Evolutionary conservation across 2,329 filamentous ascomycete species (phyloP).

Genomic region (Trichoderma sp.): DNA sequence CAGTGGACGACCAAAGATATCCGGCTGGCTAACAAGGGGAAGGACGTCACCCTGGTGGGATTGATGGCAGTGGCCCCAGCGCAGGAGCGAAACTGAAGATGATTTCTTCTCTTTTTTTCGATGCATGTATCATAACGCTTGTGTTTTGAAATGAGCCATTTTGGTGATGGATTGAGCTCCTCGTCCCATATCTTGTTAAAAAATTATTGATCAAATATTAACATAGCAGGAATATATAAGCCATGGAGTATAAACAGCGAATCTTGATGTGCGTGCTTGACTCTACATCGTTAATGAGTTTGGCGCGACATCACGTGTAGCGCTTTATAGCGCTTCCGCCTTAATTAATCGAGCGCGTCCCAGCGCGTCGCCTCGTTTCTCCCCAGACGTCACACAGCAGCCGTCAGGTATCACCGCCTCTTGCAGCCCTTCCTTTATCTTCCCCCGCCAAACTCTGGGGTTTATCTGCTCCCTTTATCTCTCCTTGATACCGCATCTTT

Average conservation of each 20-base stretch:
- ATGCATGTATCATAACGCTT: not conserved
- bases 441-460: too few species aligned
- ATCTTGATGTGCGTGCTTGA: not conserved
- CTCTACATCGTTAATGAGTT: not conserved
- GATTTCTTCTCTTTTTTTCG: not conserved
- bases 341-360: not conserved
- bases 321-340: not conserved
- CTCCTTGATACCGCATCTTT: not conserved
- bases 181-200: too few species aligned
- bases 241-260: not conserved
- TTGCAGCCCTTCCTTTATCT: not conserved
- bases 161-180: not conserved
- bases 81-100: not conserved
- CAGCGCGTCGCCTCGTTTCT: not conserved
- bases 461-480: not conserved
- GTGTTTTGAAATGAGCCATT: not conserved
- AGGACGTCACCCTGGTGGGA: not conserved
- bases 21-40: not conserved
- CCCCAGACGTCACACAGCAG: not conserved
- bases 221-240: not conserved
- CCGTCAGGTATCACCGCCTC: not conserved
- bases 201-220: too few species aligned
- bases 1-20: not conserved
- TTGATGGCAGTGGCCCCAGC: not conserved
- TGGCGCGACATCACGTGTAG: constrained; percentile 12